Conservation (phyloP, 2,329 filamentous ascomycete genomes). For the Microthyrium microscopicum region DNA sequence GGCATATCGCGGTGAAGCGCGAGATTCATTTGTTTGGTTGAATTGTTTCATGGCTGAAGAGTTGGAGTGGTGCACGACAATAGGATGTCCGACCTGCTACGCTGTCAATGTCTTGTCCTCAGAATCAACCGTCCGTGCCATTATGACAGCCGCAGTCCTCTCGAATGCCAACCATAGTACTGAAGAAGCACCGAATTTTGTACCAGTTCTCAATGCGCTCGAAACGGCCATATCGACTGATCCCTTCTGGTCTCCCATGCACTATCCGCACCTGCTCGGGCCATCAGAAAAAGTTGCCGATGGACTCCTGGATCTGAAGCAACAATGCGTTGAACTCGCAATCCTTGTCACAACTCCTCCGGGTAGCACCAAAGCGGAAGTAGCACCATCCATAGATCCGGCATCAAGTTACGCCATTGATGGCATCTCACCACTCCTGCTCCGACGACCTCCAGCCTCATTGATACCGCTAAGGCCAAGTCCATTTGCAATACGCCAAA, state of each 20-base stretch:
- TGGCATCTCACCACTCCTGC: too few relatives aligned
- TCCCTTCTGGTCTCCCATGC: conserved; percentile 27
- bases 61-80: conserved; percentile 39
- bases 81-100: conserved; percentile 36
- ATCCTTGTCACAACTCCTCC: conserved; percentile 20
- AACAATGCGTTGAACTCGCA: conserved; percentile 26
- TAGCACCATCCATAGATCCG: conserved; percentile 10
- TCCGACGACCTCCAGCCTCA: too few relatives aligned
- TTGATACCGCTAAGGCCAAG: too few relatives aligned
- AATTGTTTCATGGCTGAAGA: conserved; percentile 41
- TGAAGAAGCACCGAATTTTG: conserved; percentile 7
- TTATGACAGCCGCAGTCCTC: conserved; percentile 30
- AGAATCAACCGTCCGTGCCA: conserved; percentile 29
- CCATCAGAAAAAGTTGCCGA: conserved; percentile 25
- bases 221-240: conserved; percentile 23
- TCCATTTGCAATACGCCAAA: too few relatives aligned
- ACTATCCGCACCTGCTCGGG: conserved; percentile 26
- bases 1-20: conserved; percentile 38
- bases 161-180: conserved; percentile 19
- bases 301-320: conserved; percentile 29
- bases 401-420: conserved; percentile 9
- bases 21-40: conserved; percentile 41
- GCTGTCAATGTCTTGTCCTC: conserved; percentile 27
- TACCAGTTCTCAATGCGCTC: conserved; percentile 21
- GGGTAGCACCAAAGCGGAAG: too few relatives aligned